These are phyloP conservation scores for Aspergillus japonicus DNA, from an alignment of 2,329 filamentous ascomycete species.

Conservation along the genomic window DNA sequence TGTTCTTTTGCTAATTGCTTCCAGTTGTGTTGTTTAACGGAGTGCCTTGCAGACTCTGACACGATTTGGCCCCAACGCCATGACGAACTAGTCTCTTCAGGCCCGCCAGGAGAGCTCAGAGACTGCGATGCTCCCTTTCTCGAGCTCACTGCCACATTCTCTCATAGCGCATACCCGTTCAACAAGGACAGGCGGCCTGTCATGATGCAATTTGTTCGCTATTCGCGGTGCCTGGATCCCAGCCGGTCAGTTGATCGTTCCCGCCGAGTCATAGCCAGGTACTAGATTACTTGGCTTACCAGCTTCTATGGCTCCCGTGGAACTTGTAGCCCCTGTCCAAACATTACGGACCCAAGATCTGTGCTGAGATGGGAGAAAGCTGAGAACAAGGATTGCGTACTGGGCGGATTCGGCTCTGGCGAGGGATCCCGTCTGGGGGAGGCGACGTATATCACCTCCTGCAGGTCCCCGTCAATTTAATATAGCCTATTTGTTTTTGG, in stretches of 20 bases:
- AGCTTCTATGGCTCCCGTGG: not conserved
- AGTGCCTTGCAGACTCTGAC: slow-evolving; percentile 3
- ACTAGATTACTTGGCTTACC: not conserved
- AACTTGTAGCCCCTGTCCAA: slow-evolving; percentile 1
- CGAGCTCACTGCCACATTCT: slow-evolving; percentile 1
- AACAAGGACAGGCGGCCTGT: not conserved
- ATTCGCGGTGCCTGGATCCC: not conserved
- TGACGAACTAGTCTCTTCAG: slow-evolving; percentile 5
- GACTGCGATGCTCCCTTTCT: not conserved
- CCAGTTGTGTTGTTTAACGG: not conserved
- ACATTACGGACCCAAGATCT: slow-evolving; percentile 6
- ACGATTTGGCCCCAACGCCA: slow-evolving; percentile 10
- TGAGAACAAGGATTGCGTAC: not conserved
- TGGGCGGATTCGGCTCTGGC: not conserved
- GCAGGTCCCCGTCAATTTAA: not conserved
- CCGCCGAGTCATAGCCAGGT: not conserved
- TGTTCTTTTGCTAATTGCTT: not conserved
- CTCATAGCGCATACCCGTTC: not conserved
- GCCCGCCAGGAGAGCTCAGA: not conserved
- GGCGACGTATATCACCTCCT: slow-evolving; percentile 7
- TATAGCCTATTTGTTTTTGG: slow-evolving; percentile 1
- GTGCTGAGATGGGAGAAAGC: not conserved
- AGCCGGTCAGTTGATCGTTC: not conserved
- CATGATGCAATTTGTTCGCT: not conserved
- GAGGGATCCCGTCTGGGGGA: slow-evolving; percentile 3